Percentiles rank a stretch among this genome's conserved stretches.
These are phyloP conservation scores for Colletotrichum cuscutae DNA, from an alignment of 2,329 filamentous ascomycete species.

Conservation along the genomic window DNA sequence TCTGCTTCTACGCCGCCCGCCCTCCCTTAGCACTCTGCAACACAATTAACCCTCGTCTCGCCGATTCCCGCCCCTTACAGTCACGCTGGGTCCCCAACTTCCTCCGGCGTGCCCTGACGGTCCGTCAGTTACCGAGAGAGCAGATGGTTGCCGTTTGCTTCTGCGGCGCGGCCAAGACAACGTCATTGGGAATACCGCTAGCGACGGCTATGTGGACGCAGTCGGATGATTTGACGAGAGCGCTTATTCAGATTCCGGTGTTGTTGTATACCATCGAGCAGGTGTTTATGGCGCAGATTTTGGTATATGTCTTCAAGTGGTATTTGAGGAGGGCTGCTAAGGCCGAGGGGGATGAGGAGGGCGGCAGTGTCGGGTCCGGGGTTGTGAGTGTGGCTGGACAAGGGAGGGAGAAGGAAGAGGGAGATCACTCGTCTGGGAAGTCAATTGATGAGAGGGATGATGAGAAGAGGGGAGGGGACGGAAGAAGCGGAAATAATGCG, in stretches of 20 bases:
- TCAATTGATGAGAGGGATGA: neutral
- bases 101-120: conserved; percentile 51
- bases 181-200: conserved; percentile 75
- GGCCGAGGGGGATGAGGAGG: conserved; percentile 29
- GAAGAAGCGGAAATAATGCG: no score
- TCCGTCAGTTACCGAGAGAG: conserved; percentile 64
- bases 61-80: conserved; percentile 41
- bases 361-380: neutral
- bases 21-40: conserved; percentile 49
- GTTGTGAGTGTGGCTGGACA: neutral
- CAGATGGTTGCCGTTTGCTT: conserved; percentile 79
- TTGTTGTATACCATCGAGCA: conserved; percentile 71
- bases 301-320: conserved; percentile 59
- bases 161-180: conserved; percentile 79
- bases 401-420: neutral
- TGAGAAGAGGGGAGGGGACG: no score
- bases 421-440: no score
- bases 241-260: conserved; percentile 71
- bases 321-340: conserved; percentile 49
- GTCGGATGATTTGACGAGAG: conserved; percentile 62
- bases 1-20: conserved; percentile 65
- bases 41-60: conserved; percentile 46
- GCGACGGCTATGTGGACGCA: conserved; percentile 74
- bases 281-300: conserved; percentile 56
- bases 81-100: conserved; percentile 36